Evolutionary conservation across 2,329 filamentous ascomycete species (phyloP), one percentile per base, ranked within the genome.

Genomic region (Aspergillus piperis): DNA sequence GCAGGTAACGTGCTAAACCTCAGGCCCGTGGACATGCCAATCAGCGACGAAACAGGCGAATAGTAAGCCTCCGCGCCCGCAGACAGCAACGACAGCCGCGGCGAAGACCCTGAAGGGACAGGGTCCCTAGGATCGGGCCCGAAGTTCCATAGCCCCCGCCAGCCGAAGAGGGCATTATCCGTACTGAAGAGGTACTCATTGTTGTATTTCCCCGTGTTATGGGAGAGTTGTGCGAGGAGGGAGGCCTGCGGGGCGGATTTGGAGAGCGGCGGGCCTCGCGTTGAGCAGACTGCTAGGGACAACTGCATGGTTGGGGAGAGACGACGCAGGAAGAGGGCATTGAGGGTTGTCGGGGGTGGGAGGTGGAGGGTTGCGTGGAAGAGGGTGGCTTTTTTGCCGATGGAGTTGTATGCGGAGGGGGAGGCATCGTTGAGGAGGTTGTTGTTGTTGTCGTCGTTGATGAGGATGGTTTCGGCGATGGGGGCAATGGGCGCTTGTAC

Each of bases 61-160:
- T 99, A 99, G 80, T 98, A 99, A 38, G 96, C 83, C 77, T 99
- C 95, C 58, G 88, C 94, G 38, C 95, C 95, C 3, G 91, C 91
- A 70, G 91, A 96, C 73, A 98, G 92, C 19, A 94, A 88, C 8
- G 93, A 79, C 87, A 90, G 60, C 88, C 86, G 67, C 83, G 85
- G 71, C 5, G 52, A 25, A 90, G 87, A 61, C 4, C 32, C 32
- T 76, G 80, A 42, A 41, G 65, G 53, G 25, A 60, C 30, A 36
- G 32, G 32, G 13, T 67, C 60, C 48, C 75, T 69, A 23, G 74
- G 62, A 69, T 94, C 90, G 17, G 87, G 85, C 13, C 94, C 94
- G 73, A 96, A 98, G 74, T 99, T 98, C 82, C 96, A 99, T 0
- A 99, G 82, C 0, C 92, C 95, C 25, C 94, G 86, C 62, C 96